A percentile compares a stretch with the other conserved stretches of the same genome.
These are phyloP conservation scores for Flueggea neowawraea DNA, from an alignment of 441 rosid species.

Conservation along the genomic window DNA sequence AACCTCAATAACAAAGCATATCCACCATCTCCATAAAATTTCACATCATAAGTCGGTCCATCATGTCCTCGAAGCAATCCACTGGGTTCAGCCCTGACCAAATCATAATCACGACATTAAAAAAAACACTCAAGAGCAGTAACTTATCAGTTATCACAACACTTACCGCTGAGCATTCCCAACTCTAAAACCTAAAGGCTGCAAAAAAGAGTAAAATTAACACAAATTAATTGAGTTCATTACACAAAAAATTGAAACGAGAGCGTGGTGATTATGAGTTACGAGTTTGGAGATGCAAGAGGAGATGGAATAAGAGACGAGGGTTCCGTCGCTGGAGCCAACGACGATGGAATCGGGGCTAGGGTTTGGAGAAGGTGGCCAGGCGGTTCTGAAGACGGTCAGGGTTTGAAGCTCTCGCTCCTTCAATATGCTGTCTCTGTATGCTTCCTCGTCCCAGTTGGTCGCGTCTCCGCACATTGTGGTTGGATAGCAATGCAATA, in stretches of 20 bases:
- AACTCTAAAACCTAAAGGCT: conserved; percentile 39
- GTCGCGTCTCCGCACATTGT: conserved; percentile 77
- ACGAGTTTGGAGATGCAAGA: conserved; percentile 60
- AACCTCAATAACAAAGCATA: conserved; percentile 81
- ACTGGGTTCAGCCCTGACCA: conserved; percentile 52
- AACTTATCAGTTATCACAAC: not conserved
- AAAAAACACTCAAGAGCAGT: not conserved
- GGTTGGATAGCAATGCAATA: not conserved
- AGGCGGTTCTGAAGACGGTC: conserved; percentile 76
- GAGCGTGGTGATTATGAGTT: conserved; percentile 3
- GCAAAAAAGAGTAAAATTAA: conserved; percentile 3
- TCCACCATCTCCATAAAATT: conserved; percentile 69
- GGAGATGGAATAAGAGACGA: conserved; percentile 69
- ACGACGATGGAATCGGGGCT: conserved; percentile 56
- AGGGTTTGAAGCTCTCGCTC: conserved; percentile 67
- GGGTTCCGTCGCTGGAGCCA: conserved; percentile 79
- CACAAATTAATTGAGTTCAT: not conserved
- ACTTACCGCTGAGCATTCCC: conserved; percentile 44
- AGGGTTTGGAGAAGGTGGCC: conserved; percentile 66
- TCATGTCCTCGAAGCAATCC: conserved; percentile 69
- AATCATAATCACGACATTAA: not conserved
- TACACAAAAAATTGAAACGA: not conserved
- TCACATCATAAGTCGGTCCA: conserved; percentile 89
- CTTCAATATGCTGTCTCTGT: conserved; percentile 63
- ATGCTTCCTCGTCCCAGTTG: conserved; percentile 74